Conservation (phyloP, 83 land plant species). For the Larix sibirica region DNA sequence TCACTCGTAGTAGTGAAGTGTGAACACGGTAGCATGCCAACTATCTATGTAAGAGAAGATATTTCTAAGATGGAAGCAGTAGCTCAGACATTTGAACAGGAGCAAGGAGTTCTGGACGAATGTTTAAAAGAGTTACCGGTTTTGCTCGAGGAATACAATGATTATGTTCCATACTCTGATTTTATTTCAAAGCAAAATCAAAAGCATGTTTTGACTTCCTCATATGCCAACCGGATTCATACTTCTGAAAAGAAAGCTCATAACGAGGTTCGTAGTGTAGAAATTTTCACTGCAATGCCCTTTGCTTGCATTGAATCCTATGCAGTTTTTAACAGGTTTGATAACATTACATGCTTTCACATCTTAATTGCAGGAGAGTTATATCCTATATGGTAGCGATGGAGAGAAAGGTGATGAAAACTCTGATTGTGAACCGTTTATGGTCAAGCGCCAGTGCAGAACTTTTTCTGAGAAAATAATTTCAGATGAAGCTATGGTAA, state of each 20-base stretch:
- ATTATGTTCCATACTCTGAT: constrained; percentile 10
- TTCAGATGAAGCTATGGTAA: too few species aligned
- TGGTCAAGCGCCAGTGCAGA: constrained; percentile 15
- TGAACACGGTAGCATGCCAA: constrained; percentile 39
- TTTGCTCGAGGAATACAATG: neutral
- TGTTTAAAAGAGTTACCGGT: constrained; percentile 2
- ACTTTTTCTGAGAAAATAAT: neutral
- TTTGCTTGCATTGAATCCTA: neutral
- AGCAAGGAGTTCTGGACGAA: constrained; percentile 39
- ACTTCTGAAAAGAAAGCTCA: neutral
- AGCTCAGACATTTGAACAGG: constrained; percentile 62
- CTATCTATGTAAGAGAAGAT: constrained; percentile 52
- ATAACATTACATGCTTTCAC: neutral
- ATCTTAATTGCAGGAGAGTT: neutral
- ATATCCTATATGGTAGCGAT: neutral
- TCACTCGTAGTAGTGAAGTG: constrained; percentile 37
- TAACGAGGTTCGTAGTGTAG: constrained; percentile 9
- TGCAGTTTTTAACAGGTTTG: neutral
- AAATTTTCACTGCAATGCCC: neutral
- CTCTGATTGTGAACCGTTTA: constrained; percentile 7
- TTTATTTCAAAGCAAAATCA: neutral
- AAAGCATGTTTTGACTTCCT: neutral
- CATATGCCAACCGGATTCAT: neutral
- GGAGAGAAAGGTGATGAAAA: constrained; percentile 2
- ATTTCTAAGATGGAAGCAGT: constrained; percentile 60